A percentile compares a stretch with the other conserved stretches of the same genome.
Conservation (phyloP, 2,329 filamentous ascomycete species). For the Clarireedia sp. region DNA sequence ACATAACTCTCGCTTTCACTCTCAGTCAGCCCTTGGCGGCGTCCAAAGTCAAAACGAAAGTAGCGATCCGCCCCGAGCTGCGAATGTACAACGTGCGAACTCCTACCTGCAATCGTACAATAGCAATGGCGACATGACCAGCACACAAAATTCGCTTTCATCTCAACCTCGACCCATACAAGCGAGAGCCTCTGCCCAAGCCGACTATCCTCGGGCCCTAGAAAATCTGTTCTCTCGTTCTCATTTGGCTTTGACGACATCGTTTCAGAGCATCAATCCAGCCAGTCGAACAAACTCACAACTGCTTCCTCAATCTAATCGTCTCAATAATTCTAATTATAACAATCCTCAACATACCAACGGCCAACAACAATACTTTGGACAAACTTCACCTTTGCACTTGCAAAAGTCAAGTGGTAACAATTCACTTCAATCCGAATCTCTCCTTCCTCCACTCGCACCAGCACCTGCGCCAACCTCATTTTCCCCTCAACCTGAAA, state of each 20-base stretch:
- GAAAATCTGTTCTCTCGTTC: conserved; percentile 4
- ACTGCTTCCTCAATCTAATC: not conserved
- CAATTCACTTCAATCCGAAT: not conserved
- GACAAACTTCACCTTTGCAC: not conserved
- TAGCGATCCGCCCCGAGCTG: not conserved
- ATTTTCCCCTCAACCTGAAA: not conserved
- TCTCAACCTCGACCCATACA: not conserved
- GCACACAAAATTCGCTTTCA: conserved; percentile 1
- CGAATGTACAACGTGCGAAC: not conserved
- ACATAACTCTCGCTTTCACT: not conserved
- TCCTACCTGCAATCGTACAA: not conserved
- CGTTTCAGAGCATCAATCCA: conserved; percentile 2
- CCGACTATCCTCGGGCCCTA: conserved; percentile 1
- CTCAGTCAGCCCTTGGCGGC: not conserved
- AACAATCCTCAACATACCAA: not conserved
- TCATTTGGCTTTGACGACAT: not conserved
- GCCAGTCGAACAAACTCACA: not conserved
- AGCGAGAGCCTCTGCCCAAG: not conserved
- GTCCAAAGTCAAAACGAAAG: not conserved
- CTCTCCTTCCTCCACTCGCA: conserved; percentile 1
- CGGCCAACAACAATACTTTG: not conserved
- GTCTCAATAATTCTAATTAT: not conserved
- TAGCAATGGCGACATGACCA: not conserved
- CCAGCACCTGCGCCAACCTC: not conserved
- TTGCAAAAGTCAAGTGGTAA: conserved; percentile 1